Evolutionary conservation across 1,284 basidiomycete genomes (phyloP).

Genomic region (Sanghuangporus sanghuang): DNA sequence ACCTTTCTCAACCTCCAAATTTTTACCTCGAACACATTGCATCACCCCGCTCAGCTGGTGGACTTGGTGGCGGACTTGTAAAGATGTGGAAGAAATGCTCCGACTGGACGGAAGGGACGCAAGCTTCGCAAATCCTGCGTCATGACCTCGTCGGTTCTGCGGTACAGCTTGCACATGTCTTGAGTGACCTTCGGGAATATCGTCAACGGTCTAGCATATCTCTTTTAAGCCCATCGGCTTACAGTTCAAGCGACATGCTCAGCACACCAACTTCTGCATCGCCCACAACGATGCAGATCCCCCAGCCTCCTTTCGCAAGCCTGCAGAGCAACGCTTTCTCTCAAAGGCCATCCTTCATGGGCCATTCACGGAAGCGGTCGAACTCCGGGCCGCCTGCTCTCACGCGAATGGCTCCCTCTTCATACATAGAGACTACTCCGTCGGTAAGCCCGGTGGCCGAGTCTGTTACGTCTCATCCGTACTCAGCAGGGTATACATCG

Average conservation of each 20-base stretch:
- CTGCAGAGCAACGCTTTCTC: conserved; percentile 20
- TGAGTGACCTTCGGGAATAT: conserved; percentile 43
- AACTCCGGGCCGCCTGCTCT: conserved; percentile 24
- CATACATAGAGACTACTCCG: conserved; percentile 6
- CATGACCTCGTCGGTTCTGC: conserved; percentile 66
- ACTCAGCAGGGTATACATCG: conserved; percentile 16
- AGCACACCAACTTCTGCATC: conserved; percentile 25
- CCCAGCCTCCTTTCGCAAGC: conserved; percentile 33
- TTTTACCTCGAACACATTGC: conserved; percentile 58
- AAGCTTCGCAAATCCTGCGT: conserved; percentile 59
- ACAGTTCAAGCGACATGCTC: conserved; percentile 16
- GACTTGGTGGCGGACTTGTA: conserved; percentile 19
- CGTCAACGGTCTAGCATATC: conserved; percentile 34
- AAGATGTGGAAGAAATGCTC: conserved; percentile 60
- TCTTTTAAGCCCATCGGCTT: conserved; percentile 29
- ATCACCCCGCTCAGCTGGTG: conserved; percentile 22
- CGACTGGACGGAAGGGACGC: conserved; percentile 75
- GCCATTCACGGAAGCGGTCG: conserved; percentile 24
- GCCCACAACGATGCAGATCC: conserved; percentile 34
- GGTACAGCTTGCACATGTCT: conserved; percentile 52
- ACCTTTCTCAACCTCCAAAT: conserved; percentile 56
- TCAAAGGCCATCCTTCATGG: conserved; percentile 17
- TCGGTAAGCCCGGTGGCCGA: conserved; percentile 2
- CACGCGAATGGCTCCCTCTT: conserved; percentile 7
- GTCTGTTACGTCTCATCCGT: neutral